Conservation (phyloP, 208 protist species). For the Novymonas esmeraldas region DNA sequence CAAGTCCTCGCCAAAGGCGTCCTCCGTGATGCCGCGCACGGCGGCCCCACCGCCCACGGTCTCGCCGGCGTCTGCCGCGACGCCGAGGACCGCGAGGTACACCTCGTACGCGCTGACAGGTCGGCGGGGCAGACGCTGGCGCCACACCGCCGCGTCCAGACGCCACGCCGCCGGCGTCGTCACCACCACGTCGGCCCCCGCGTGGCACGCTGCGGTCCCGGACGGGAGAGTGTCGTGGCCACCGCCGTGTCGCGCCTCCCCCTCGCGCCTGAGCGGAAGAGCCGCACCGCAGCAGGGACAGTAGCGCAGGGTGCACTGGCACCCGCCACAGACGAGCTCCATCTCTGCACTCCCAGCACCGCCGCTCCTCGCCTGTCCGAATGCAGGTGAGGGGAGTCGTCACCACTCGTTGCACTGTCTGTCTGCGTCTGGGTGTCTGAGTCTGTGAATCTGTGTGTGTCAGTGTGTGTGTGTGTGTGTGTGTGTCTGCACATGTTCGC, state of each 20-base stretch:
- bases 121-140: slow-evolving; percentile 8
- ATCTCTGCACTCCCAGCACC: too few species aligned
- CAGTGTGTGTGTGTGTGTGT: slow-evolving; percentile 11
- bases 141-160: background rate
- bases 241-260: background rate
- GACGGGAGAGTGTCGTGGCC: background rate
- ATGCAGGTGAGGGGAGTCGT: background rate
- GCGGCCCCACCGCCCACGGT: background rate
- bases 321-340: slow-evolving; percentile 8
- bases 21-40: background rate
- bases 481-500: background rate
- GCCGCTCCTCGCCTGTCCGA: background rate
- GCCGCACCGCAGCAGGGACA: slow-evolving; percentile 42
- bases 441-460: slow-evolving; percentile 11
- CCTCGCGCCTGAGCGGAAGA: background rate
- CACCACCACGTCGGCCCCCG: background rate
- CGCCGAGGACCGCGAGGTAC: slow-evolving; percentile 23
- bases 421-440: background rate
- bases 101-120: slow-evolving; percentile 28
- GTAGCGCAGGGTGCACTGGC: slow-evolving; percentile 19
- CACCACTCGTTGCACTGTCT: too few species aligned
- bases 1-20: slow-evolving; percentile 13
- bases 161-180: background rate
- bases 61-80: slow-evolving; percentile 16
- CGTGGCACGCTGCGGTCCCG: background rate